Evolutionary conservation across 164 flowering plant species (phyloP), one percentile per base, ranked within the genome.

Genomic region (Amborella trichopoda): DNA sequence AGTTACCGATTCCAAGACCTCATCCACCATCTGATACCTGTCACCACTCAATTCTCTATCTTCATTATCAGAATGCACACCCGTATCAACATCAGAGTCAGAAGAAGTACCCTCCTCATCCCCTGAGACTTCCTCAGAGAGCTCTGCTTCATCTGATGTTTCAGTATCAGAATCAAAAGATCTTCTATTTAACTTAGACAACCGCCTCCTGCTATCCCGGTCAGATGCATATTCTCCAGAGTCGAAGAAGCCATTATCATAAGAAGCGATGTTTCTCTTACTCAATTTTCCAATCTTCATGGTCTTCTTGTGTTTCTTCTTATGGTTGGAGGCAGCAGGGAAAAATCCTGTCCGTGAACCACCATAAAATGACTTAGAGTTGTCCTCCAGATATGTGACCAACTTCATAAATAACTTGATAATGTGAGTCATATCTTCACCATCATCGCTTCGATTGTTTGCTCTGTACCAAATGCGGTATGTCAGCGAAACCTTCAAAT

Each of bases 81-180:
- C 94, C 48, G 60, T 60, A 50, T 83, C 94, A 66, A 80, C 88
- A 65, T 82, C 91, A 40, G 96, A 72, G 27, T 82, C 91, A 17
- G 95, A 84, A 41, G 49, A 64, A 41, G 81, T 68, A 59, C 65
- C 73, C 58, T 71, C 81, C 48, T 68, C 66, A 40, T 68, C 80
- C 57, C 67, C 61, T 48, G 53, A 54, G 37, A 58, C 60, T 49
- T 70, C 81, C 52, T 79, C 81, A 22, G 88, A 87, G 43, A 54
- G 59, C 34, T 67, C 78, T 44, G 55, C 49, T 12, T 86, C 95
- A 67, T 79, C 95, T 62, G 99, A 88, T 42, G 90, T 80, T 24
- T 82, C 96, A 76, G 81, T 81, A 48, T 67, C 96, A 2, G 96
- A 88, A 44, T 74, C 83, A 53, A 81, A 51, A 41, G 81, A 55